Conservation (phyloP, 805 yeast genomes). For the Monosporozyma siamensis region DNA sequence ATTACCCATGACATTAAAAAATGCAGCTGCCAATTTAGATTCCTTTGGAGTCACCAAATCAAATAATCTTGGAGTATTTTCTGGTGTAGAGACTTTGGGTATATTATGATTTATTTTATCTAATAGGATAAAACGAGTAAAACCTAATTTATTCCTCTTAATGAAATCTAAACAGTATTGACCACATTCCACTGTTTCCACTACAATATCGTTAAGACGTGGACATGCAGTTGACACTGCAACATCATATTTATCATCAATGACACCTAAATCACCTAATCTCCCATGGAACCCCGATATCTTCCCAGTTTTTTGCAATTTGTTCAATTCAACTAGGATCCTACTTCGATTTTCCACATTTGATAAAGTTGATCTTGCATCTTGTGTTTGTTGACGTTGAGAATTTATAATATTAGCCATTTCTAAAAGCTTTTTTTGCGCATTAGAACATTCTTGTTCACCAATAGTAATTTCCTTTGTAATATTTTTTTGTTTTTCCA, state of each 20-base stretch:
- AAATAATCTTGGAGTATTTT: slow-evolving; percentile 67
- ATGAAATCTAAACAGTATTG: slow-evolving; percentile 74
- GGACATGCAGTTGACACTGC: slow-evolving; percentile 95
- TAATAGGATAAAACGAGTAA: slow-evolving; percentile 78
- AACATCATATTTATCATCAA: slow-evolving; percentile 80
- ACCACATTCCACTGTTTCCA: slow-evolving; percentile 65
- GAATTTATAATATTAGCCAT: slow-evolving; percentile 45
- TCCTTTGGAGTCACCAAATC: slow-evolving; percentile 69
- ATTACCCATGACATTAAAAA: slow-evolving; percentile 76
- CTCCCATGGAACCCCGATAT: slow-evolving; percentile 82
- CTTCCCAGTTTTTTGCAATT: slow-evolving; percentile 71
- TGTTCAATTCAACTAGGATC: slow-evolving; percentile 58
- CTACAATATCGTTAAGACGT: slow-evolving; percentile 85
- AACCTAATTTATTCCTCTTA: slow-evolving; percentile 74
- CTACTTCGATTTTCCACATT: slow-evolving; percentile 58
- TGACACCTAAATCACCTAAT: slow-evolving; percentile 85
- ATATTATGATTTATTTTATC: slow-evolving; percentile 59
- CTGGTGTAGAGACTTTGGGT: slow-evolving; percentile 57
- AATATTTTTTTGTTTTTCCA: slow-evolving; percentile 41
- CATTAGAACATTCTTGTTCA: slow-evolving; percentile 43
- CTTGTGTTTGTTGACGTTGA: slow-evolving; percentile 54
- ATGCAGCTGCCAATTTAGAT: slow-evolving; percentile 70
- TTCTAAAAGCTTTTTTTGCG: slow-evolving; percentile 39
- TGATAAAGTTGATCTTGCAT: slow-evolving; percentile 52
- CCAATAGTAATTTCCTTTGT: slow-evolving; percentile 50